These are phyloP conservation scores for Gossypium schwendimanii DNA, from an alignment of 441 rosid species.

Conservation along the genomic window DNA sequence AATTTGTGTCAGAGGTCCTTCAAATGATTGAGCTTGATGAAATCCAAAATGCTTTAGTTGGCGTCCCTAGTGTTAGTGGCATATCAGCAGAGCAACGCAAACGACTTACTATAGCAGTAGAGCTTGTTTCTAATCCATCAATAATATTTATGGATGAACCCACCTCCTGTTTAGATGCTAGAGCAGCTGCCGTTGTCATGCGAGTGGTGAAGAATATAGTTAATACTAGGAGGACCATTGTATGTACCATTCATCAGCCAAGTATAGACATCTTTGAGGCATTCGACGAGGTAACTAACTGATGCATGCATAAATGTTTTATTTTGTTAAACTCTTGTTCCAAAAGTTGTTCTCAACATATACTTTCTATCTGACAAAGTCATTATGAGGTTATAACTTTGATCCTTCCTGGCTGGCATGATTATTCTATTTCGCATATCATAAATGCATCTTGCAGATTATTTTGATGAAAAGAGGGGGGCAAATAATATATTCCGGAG, in stretches of 20 bases:
- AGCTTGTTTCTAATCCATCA: slow-evolving; percentile 31
- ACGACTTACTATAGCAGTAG: slow-evolving; percentile 28
- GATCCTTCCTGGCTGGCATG: background rate
- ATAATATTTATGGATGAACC: slow-evolving; percentile 35
- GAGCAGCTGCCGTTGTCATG: slow-evolving; percentile 28
- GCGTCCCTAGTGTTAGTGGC: slow-evolving; percentile 24
- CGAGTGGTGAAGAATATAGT: slow-evolving; percentile 28
- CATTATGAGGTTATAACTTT: background rate
- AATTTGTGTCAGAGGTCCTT: slow-evolving; percentile 27
- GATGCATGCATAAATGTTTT: background rate
- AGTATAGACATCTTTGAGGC: slow-evolving; percentile 29
- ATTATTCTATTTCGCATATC: background rate
- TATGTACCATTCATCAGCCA: slow-evolving; percentile 29
- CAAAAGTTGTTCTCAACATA: background rate
- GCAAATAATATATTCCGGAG: slow-evolving; percentile 23
- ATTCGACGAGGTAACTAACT: slow-evolving; percentile 25
- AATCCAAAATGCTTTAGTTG: slow-evolving; percentile 25
- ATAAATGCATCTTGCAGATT: slow-evolving; percentile 8
- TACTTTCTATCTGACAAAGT: background rate
- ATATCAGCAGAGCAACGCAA: slow-evolving; percentile 28
- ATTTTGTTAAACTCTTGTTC: background rate
- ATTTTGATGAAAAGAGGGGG: slow-evolving; percentile 28
- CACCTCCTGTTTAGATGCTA: slow-evolving; percentile 30
- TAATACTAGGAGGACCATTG: slow-evolving; percentile 20
- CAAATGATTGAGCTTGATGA: slow-evolving; percentile 26